Evolutionary conservation across 225 moss, liverwort and hornwort species (phyloP).

Genomic region (Sphagnum contortum): DNA sequence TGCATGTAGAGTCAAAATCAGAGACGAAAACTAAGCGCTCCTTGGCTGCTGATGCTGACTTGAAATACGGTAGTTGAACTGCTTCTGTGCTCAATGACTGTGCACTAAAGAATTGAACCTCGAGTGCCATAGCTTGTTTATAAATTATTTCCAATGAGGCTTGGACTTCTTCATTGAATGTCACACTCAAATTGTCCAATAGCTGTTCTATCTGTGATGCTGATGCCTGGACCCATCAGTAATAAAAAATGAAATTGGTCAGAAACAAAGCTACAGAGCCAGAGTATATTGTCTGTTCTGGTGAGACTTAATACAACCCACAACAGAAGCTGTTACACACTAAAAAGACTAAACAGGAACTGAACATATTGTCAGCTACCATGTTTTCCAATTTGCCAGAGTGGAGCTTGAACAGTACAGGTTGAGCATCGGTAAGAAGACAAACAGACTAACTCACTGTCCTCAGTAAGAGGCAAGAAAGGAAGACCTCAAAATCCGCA

Average conservation of each 20-base stretch:
- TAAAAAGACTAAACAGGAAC: neutral
- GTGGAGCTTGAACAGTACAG: no score
- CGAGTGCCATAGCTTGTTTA: slow-evolving; percentile 64
- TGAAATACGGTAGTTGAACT: slow-evolving; percentile 45
- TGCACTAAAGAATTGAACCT: slow-evolving; percentile 67
- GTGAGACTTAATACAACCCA: no score
- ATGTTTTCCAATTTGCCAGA: neutral
- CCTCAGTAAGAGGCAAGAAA: neutral
- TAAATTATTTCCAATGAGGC: slow-evolving; percentile 40
- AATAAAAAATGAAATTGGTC: no score
- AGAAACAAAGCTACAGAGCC: no score
- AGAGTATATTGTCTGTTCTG: no score
- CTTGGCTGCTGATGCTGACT: slow-evolving; percentile 20
- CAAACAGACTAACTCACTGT: no score
- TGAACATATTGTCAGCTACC: neutral
- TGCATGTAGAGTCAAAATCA: slow-evolving; percentile 92
- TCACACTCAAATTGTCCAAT: slow-evolving; percentile 39
- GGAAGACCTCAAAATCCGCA: slow-evolving; percentile 52
- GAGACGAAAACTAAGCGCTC: slow-evolving; percentile 47
- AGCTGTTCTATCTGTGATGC: slow-evolving; percentile 54
- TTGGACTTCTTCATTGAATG: slow-evolving; percentile 28
- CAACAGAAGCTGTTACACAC: no score
- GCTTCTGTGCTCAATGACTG: slow-evolving; percentile 24
- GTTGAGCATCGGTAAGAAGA: no score
- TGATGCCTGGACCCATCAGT: slow-evolving; percentile 20